phyloP scores from a whole-genome alignment of 2,329 filamentous ascomycete species.

The Sporothrix curviconia region DNA sequence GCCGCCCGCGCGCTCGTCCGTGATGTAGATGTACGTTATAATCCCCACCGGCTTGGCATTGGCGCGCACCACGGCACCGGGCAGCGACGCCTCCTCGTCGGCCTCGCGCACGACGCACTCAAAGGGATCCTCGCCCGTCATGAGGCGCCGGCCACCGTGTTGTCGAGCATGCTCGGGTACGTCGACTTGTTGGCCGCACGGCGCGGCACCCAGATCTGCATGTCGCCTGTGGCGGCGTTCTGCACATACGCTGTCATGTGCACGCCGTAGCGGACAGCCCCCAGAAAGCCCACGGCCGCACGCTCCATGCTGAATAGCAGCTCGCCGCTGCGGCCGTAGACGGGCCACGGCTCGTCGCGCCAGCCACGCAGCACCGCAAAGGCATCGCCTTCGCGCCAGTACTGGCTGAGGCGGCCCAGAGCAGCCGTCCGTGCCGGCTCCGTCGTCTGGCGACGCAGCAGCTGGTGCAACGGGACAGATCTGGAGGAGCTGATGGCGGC shows the following conservation, averaged over 20 bases:
- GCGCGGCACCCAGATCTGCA: slow-evolving; percentile 76
- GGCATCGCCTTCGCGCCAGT: slow-evolving; percentile 62
- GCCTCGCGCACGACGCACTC: slow-evolving; percentile 81
- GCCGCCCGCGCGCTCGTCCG: slow-evolving; percentile 68
- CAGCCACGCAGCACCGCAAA: slow-evolving; percentile 74
- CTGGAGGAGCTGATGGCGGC: slow-evolving; percentile 32
- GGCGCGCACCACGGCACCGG: slow-evolving; percentile 59
- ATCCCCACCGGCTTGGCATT: slow-evolving; percentile 56
- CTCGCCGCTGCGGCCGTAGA: slow-evolving; percentile 59
- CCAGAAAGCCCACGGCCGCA: slow-evolving; percentile 66
- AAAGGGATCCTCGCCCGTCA: slow-evolving; percentile 71
- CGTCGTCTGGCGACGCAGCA: slow-evolving; percentile 49
- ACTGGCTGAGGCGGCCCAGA: slow-evolving; percentile 50
- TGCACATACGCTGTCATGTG: slow-evolving; percentile 70
- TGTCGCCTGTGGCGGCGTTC: slow-evolving; percentile 32
- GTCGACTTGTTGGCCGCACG: slow-evolving; percentile 74
- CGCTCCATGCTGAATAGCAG: slow-evolving; percentile 71
- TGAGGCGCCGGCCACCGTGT: slow-evolving; percentile 79
- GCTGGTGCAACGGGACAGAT: slow-evolving; percentile 57
- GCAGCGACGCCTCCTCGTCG: slow-evolving; percentile 79
- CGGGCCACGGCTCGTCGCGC: slow-evolving; percentile 73
- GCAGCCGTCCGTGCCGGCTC: slow-evolving; percentile 56
- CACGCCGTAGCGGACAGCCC: slow-evolving; percentile 70
- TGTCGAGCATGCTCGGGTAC: slow-evolving; percentile 89
- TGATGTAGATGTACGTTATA: slow-evolving; percentile 79